Base-by-base conservation (phyloP, 2,329 filamentous ascomycete genomes). In the Fusarium pseudoanthophilum region DNA sequence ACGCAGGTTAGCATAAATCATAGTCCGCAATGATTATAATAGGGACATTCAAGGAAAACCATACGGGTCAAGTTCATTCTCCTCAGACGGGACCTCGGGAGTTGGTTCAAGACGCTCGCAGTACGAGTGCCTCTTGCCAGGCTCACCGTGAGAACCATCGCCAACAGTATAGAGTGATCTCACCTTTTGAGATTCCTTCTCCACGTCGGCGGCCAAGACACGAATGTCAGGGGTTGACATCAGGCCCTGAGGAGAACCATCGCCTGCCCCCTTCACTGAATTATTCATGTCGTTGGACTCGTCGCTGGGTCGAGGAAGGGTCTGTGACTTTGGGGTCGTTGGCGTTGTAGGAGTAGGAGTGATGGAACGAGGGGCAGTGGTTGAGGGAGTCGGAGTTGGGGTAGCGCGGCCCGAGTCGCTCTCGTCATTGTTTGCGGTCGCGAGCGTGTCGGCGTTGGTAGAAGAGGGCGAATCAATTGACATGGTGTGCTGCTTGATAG, bases 131-230 rank as follows among this genome's bases (percentile, higher is more conserved):
- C 84, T 81, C 69, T 81, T 84, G 71, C 87, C 86, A 78, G 88
- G 85, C 80, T 88, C 86, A 85, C 85, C 87, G 73, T 82, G 83
- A 81, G 86, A 81, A 81, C 80, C 82, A 79, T 88, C 87, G 83
- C 85, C 85, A 78, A 85, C 84, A 84, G 87, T 85, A 85, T 90
- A 90, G 83, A 90, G 88, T 82, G 88, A 90, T 86, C 88, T 89
- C 86, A 90, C 88, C 86, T 90, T 90, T 87, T 88, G 87, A 84
- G 88, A 90, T 84, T 90, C 88, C 83, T 87, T 87, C 84, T 90
- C 88, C 78, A 87, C 81, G 76, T 89, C 87, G 80, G 84, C 83
- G 76, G 87, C 84, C 80, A 89, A 83, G 78, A 89, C 80, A 74
- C 84, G 85, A 75, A 88, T 87, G 80, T 84, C 85, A 72, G 87